Percentiles rank a stretch among this genome's conserved stretches.
phyloP scores from a whole-genome alignment of 164 flowering plant genomes.

The Euptelea pleiosperma region DNA sequence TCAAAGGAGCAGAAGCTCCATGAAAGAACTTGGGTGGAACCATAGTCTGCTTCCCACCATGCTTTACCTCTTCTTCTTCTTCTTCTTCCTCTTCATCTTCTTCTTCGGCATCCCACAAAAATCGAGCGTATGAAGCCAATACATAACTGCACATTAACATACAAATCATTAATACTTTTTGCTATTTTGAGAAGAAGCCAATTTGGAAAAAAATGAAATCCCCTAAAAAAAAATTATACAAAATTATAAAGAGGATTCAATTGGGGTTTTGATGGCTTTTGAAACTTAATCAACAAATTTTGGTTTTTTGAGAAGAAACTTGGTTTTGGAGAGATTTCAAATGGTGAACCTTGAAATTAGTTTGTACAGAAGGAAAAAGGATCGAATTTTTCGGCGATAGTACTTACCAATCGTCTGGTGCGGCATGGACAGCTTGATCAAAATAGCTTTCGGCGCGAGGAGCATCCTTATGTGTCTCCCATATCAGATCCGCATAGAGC shows the following conservation, averaged over 20 bases:
- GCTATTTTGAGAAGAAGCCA: background rate
- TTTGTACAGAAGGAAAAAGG: no score
- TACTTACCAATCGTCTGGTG: constrained; percentile 76
- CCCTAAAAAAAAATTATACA: background rate
- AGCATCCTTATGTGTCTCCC: constrained; percentile 63
- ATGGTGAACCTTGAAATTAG: no score
- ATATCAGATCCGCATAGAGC: constrained; percentile 67
- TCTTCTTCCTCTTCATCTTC: constrained; percentile 34
- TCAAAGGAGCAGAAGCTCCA: constrained; percentile 28
- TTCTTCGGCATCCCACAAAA: constrained; percentile 45
- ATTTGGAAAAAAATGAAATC: background rate
- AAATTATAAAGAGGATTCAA: no score
- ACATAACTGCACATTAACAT: constrained; percentile 36
- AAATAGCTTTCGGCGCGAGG: constrained; percentile 66
- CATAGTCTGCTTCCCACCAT: constrained; percentile 2
- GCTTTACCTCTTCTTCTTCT: constrained; percentile 12
- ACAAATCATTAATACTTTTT: background rate
- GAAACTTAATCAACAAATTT: no score
- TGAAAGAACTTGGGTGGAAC: constrained; percentile 19
- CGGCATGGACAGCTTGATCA: constrained; percentile 79
- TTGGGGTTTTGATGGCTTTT: no score
- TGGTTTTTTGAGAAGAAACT: no score
- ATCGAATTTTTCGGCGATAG: no score
- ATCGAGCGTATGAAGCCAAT: constrained; percentile 44
- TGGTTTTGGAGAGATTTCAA: no score